phyloP scores from a whole-genome alignment of 768 basidiomycete genomes.

The Infundibulicybe gibba region DNA sequence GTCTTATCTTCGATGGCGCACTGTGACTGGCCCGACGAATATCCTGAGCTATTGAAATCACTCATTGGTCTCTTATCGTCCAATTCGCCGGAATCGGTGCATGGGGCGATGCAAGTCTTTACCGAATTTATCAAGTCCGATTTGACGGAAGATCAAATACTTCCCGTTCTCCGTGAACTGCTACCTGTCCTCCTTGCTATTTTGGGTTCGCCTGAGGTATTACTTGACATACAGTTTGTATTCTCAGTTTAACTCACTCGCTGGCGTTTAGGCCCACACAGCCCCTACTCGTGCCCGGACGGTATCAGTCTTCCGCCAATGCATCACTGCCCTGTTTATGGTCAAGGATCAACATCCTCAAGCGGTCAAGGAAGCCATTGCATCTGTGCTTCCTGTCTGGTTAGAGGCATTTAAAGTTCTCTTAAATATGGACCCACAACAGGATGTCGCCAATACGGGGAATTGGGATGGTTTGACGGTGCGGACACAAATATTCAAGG shows the following conservation, averaged over 20 bases:
- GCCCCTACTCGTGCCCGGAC: slow-evolving; percentile 82
- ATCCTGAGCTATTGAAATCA: slow-evolving; percentile 76
- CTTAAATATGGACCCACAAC: slow-evolving; percentile 56
- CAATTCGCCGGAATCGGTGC: slow-evolving; percentile 68
- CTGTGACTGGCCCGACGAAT: slow-evolving; percentile 97
- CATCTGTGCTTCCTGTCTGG: slow-evolving; percentile 84
- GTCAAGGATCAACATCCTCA: slow-evolving; percentile 92
- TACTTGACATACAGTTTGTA: not conserved
- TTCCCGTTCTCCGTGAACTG: slow-evolving; percentile 87
- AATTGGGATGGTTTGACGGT: slow-evolving; percentile 84
- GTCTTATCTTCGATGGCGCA: slow-evolving; percentile 86
- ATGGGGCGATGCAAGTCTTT: slow-evolving; percentile 96
- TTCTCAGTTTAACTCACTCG: not conserved
- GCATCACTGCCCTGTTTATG: slow-evolving; percentile 87
- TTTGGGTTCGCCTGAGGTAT: slow-evolving; percentile 71
- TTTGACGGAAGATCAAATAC: slow-evolving; percentile 90
- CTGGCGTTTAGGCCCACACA: slow-evolving; percentile 51
- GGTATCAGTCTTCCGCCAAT: slow-evolving; percentile 87
- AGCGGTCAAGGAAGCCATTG: slow-evolving; percentile 78
- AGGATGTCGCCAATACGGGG: slow-evolving; percentile 52
- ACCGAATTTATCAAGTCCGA: slow-evolving; percentile 93
- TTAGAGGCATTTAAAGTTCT: slow-evolving; percentile 85
- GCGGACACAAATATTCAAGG: slow-evolving; percentile 83
- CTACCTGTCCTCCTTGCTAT: slow-evolving; percentile 83
- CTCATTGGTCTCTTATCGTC: slow-evolving; percentile 79